A percentile compares a stretch with the other conserved stretches of the same genome.
These are phyloP conservation scores for Phytophthora cryptogea DNA, from an alignment of 352 stramenopile species.

Conservation along the genomic window DNA sequence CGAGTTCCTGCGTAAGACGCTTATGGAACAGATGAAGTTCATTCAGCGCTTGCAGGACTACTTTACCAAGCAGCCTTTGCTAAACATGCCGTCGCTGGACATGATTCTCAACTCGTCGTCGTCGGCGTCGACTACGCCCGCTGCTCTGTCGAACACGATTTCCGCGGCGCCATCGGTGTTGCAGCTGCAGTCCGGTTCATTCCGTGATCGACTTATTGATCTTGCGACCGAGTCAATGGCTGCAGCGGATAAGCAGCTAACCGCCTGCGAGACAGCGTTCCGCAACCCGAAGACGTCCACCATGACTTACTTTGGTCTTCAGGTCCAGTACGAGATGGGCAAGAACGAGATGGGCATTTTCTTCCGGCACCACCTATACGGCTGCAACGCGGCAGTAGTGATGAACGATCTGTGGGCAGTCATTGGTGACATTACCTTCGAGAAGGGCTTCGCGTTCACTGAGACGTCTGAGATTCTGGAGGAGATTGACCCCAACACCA, in stretches of 20 bases:
- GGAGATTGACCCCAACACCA: slow-evolving; percentile 72
- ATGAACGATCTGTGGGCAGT: slow-evolving; percentile 84
- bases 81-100: slow-evolving; percentile 88
- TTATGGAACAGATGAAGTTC: slow-evolving; percentile 94
- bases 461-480: slow-evolving; percentile 77
- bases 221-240: slow-evolving; percentile 65
- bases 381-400: slow-evolving; percentile 67
- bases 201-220: slow-evolving; percentile 78
- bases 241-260: slow-evolving; percentile 63
- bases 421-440: slow-evolving; percentile 67
- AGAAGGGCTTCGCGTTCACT: slow-evolving; percentile 87
- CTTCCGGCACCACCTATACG: slow-evolving; percentile 85
- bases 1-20: slow-evolving; percentile 87
- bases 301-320: slow-evolving; percentile 89
- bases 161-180: slow-evolving; percentile 58
- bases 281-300: slow-evolving; percentile 83
- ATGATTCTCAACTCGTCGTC: slow-evolving; percentile 86
- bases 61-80: slow-evolving; percentile 89
- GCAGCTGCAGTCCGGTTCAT: slow-evolving; percentile 78
- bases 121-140: slow-evolving; percentile 56
- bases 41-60: slow-evolving; percentile 91
- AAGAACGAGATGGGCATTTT: slow-evolving; percentile 89
- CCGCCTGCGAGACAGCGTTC: slow-evolving; percentile 78
- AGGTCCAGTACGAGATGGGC: slow-evolving; percentile 89
- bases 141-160: slow-evolving; percentile 72